Evolutionary conservation across 495 filamentous ascomycete species (phyloP), one percentile per base, ranked within the genome.

Genomic region (Achaetomiella virescens): DNA sequence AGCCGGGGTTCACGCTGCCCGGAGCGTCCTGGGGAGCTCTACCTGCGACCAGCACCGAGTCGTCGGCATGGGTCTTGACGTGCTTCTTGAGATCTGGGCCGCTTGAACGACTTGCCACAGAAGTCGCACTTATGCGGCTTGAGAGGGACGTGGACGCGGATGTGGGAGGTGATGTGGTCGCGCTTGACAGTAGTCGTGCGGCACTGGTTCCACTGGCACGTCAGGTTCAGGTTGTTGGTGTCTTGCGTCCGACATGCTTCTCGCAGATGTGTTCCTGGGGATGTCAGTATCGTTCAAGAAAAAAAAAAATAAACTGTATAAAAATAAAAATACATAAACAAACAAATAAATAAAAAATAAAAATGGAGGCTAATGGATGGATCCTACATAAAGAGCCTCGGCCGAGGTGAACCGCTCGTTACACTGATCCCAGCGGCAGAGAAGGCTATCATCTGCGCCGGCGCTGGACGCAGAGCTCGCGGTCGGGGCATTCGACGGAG

Each of bases 61-160:
- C 93, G 68, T 99, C 93, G 55, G 93, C 93, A 71, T 99, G 93
- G n/a, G 95, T 98, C 82, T 97, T 97, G 70, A 97, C 91, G 71
- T 99, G 95, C 76, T 99, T 99, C 82, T 97, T 97, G 58, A 99
- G 69, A 76, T 99, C 95, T 72, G 24, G 95, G 95, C 15, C 95
- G 89, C 81, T 99, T 99, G 81, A 99, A 99, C 8, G 91, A 89
- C 78, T 99, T 99, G 63, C 89, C 89, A 67, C 95, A 99, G 71
- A 96, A 95, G 64, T 96, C 91, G 67, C 95, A 99, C 70, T 96
- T 96, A 75, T 99, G 93, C 38, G 95, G 95, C 78, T 97, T 97
- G 47, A 97, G 76, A 11, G 95, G 95, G 6, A 99, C 93, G 69
- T 99, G 95, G 36, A 97, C 95, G 44, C 95, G 89, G 60, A 99